Evolutionary conservation across 75 land plant species (phyloP).

Genomic region (Adiantum capillusveneris): DNA sequence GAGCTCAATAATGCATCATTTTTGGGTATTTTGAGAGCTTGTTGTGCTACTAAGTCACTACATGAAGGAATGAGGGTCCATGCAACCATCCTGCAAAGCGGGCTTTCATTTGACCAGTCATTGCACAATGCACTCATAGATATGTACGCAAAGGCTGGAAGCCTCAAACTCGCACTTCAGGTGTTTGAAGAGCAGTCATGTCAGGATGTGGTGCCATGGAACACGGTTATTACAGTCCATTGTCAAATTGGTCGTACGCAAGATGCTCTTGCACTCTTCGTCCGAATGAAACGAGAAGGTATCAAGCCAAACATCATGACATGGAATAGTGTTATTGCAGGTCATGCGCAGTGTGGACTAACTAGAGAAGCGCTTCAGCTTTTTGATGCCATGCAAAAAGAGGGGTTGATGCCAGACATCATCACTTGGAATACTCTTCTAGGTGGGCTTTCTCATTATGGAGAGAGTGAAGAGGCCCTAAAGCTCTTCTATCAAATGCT

Average conservation of each 20-base stretch:
- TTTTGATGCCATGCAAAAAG: constrained; percentile 7
- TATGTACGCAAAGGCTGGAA: constrained; percentile 19
- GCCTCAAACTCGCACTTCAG: constrained; percentile 4
- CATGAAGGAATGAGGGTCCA: constrained; percentile 7
- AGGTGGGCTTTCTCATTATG: constrained; percentile 7
- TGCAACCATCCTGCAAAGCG: constrained; percentile 11
- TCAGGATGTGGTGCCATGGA: constrained; percentile 28
- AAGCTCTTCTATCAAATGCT: constrained; percentile 9
- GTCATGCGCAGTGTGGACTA: constrained; percentile 6
- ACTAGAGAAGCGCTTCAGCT: constrained; percentile 7
- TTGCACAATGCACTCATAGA: constrained; percentile 6
- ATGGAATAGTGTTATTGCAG: constrained; percentile 11
- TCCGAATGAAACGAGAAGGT: constrained; percentile 15
- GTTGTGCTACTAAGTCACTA: not conserved
- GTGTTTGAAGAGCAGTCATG: constrained; percentile 15
- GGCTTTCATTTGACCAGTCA: not conserved
- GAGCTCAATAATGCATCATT: constrained; percentile 6
- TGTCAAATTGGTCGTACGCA: not conserved
- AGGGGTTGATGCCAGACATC: constrained; percentile 4
- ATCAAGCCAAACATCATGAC: constrained; percentile 15
- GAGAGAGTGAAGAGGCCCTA: constrained; percentile 15
- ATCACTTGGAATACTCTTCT: constrained; percentile 17
- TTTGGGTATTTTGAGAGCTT: constrained; percentile 11
- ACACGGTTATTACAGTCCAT: constrained; percentile 18
- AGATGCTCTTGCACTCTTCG: constrained; percentile 16